Conservation (phyloP, 2,329 filamentous ascomycete species). For the Canariomyces notabilis region DNA sequence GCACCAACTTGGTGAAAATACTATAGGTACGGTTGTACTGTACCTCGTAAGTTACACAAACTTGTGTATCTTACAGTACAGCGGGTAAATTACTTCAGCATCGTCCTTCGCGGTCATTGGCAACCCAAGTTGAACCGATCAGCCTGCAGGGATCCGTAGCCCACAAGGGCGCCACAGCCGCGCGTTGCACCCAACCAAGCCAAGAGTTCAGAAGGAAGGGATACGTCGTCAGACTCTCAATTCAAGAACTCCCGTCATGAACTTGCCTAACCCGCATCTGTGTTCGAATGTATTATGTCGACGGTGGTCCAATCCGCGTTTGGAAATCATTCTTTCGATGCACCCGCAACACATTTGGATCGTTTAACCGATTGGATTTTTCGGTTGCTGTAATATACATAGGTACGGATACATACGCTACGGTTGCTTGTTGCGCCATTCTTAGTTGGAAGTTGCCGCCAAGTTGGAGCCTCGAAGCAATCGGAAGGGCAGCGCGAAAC, state of each 20-base stretch:
- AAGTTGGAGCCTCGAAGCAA: background rate
- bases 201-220: background rate
- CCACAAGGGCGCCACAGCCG: conserved; percentile 11
- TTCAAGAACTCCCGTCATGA: background rate
- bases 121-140: conserved; percentile 11
- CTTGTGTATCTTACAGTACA: background rate
- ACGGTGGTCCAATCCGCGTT: conserved; percentile 3
- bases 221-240: conserved; percentile 3
- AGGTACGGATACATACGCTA: too few species aligned
- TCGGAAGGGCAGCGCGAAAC: background rate
- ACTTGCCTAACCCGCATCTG: background rate
- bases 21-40: too few species aligned
- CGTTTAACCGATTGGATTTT: conserved; percentile 6
- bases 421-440: background rate
- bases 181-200: conserved; percentile 8
- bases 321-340: conserved; percentile 3
- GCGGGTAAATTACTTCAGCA: background rate
- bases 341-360: background rate
- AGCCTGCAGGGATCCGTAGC: conserved; percentile 5
- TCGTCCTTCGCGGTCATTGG: conserved; percentile 14
- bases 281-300: conserved; percentile 5
- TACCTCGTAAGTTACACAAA: background rate
- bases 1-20: too few species aligned
- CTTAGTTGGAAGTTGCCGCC: background rate
- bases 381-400: conserved; percentile 9